Evolutionary conservation across 1,284 basidiomycete species (phyloP), one percentile per base, ranked within the genome.

Genomic region (Tilletia walkeri): DNA sequence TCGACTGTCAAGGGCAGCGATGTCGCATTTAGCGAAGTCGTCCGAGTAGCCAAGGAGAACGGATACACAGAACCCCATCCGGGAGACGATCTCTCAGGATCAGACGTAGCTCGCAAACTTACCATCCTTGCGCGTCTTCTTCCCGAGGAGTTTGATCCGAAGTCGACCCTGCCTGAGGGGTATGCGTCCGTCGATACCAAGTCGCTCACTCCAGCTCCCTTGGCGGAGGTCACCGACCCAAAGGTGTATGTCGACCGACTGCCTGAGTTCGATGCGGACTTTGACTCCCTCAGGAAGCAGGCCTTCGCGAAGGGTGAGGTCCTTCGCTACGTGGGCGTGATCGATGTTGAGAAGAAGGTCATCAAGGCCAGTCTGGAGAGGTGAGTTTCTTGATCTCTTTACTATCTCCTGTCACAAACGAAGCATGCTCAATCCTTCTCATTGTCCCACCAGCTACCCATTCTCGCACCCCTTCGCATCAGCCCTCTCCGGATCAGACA

Each of bases 1-100:
- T 47, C 53, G 36, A 79, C 80, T 3, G 75, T 84, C 86, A 80
- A 80, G 54, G 79, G 80, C 9, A 34, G 87, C 86, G 61, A 75
- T 41, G 77, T 80, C 67, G 86, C 85, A 78, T 98, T 99, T 85
- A 95, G 93, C 2, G 90, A 92, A 20, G 90, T 99, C 66, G 95
- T 99, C 75, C 89, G 89, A 76, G 85, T 90, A 53, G 96, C 96
- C 16, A 91, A 93, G 70, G 91, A 93, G 79, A 92, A 92, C 78
- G 96, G 95, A 0, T 99, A 95, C 86, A 99, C 95, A 2, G 95
- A 99, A 86, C 96, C 96, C 3, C 93, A 99, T 84, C 95, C 95
- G 0, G 92, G 90, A 66, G 95, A 98, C 80, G 96, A 99, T 83
- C 89, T 99, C 38, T 94, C 93, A 70, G 96, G 96, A 4, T 92